These are phyloP conservation scores for Strobilomyces confusus DNA, from an alignment of 768 basidiomycete genomes.

Conservation along the genomic window DNA sequence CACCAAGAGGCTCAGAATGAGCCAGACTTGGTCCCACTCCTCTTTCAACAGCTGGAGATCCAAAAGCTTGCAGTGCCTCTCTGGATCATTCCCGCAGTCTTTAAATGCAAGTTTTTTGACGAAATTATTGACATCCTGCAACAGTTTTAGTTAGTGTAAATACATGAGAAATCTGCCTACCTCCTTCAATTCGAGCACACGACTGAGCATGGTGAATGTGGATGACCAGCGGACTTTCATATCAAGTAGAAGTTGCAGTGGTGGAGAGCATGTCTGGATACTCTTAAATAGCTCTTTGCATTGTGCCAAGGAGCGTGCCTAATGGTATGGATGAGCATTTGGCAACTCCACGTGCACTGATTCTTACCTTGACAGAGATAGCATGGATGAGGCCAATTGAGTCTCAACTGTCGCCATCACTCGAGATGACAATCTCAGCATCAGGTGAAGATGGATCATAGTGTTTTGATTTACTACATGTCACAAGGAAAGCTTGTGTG, in stretches of 20 bases:
- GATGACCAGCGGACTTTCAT: background rate
- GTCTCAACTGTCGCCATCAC: background rate
- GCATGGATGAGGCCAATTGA: background rate
- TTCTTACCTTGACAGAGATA: slow-evolving; percentile 5
- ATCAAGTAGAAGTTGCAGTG: background rate
- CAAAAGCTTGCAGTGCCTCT: background rate
- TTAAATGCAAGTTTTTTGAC: background rate
- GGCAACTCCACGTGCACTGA: too few species aligned
- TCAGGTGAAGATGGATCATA: background rate
- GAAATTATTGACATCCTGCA: background rate
- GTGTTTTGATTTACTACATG: background rate
- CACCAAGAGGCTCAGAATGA: background rate
- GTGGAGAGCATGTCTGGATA: too few species aligned
- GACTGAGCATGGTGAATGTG: background rate
- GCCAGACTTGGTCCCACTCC: background rate
- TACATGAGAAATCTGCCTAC: too few species aligned
- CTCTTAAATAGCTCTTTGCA: background rate
- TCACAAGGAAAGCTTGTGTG: background rate
- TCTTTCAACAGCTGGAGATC: background rate
- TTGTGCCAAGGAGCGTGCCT: background rate
- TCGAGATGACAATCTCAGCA: background rate
- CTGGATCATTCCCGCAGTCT: background rate
- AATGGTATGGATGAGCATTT: background rate
- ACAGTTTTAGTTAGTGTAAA: too few species aligned
- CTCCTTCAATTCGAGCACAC: background rate